Conservation (phyloP, 2,329 filamentous ascomycete species). For the Aspergillus pseudonomiae region DNA sequence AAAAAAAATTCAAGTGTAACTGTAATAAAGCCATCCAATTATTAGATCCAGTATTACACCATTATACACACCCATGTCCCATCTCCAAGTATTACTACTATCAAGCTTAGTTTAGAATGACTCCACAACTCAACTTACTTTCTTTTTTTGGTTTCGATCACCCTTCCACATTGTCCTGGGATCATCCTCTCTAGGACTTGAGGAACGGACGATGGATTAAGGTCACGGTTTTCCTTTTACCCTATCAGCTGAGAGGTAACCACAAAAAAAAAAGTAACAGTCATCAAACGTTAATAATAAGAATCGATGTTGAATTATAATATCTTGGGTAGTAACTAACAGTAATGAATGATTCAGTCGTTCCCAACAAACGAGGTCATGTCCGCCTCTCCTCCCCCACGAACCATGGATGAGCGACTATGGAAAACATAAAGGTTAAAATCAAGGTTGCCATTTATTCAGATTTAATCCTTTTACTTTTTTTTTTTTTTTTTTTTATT, state of each 20-base stretch:
- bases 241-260: neutral
- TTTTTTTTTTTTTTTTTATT: neutral
- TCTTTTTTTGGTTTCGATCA: slow-evolving; percentile 10
- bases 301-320: neutral
- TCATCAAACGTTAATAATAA: neutral
- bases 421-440: slow-evolving; percentile 23
- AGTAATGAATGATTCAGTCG: slow-evolving; percentile 8
- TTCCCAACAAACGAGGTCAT: slow-evolving; percentile 5
- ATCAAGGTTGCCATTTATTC: slow-evolving; percentile 20
- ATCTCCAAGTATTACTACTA: slow-evolving; percentile 6
- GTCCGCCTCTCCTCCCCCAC: slow-evolving; percentile 13
- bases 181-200: neutral
- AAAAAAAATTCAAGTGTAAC: slow-evolving; percentile 1
- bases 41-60: slow-evolving; percentile 8
- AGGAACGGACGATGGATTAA: neutral
- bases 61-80: slow-evolving; percentile 6
- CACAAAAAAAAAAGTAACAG: neutral
- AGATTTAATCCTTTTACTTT: slow-evolving; percentile 10
- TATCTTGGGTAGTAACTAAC: neutral
- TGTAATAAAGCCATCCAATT: slow-evolving; percentile 5
- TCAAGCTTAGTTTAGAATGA: slow-evolving; percentile 13
- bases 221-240: neutral
- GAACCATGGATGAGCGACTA: slow-evolving; percentile 28
- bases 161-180: slow-evolving; percentile 7
- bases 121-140: slow-evolving; percentile 12